These are phyloP conservation scores for Exophiala bonariae DNA, from an alignment of 2,329 filamentous ascomycete species.

Conservation along the genomic window DNA sequence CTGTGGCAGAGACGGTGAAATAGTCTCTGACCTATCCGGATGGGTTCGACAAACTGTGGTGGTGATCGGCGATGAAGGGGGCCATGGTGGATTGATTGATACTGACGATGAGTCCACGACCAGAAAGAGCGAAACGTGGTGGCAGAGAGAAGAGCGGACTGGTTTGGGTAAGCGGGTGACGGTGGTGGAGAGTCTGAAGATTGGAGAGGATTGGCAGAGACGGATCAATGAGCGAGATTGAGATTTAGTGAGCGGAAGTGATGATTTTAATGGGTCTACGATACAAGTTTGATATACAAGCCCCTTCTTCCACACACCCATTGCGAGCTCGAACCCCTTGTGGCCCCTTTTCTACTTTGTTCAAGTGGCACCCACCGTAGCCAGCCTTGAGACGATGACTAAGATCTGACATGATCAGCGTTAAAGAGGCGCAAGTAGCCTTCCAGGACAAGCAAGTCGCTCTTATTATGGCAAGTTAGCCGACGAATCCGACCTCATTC, in stretches of 20 bases:
- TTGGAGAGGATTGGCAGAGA: slow-evolving; percentile 84
- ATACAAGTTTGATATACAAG: no score
- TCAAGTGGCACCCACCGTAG: no score
- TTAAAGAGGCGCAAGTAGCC: no score
- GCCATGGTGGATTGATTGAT: slow-evolving; percentile 75
- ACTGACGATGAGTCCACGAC: slow-evolving; percentile 64
- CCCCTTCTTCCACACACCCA: no score
- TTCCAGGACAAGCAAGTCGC: no score
- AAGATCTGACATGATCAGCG: no score
- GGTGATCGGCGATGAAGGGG: slow-evolving; percentile 57
- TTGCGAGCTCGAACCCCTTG: no score
- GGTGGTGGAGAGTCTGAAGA: slow-evolving; percentile 77
- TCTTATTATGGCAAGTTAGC: no score
- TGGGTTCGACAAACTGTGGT: slow-evolving; percentile 65
- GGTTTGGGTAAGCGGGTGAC: slow-evolving; percentile 85
- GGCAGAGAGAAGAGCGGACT: slow-evolving; percentile 76
- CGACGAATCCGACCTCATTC: slow-evolving; percentile 3
- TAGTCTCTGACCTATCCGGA: slow-evolving; percentile 65
- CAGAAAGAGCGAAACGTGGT: slow-evolving; percentile 57
- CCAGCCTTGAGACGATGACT: no score
- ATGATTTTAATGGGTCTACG: no score
- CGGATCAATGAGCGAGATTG: slow-evolving; percentile 68
- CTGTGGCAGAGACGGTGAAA: slow-evolving; percentile 70
- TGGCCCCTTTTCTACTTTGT: no score
- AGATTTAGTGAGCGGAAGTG: neutral